Evolutionary conservation across 2,329 filamentous ascomycete genomes (phyloP).

Genomic region (Nemania sp.): DNA sequence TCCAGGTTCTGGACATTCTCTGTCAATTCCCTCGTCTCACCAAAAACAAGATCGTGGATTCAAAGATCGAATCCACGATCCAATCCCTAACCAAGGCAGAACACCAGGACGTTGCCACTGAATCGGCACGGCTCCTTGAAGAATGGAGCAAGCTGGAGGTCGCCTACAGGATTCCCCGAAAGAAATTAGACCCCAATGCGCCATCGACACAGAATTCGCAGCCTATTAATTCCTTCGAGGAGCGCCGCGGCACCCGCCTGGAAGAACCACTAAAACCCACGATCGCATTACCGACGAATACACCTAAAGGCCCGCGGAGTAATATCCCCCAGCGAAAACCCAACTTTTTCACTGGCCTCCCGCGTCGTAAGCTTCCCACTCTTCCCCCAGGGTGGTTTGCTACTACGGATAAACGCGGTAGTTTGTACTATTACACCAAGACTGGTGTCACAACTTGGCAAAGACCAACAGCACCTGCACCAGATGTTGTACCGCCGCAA

Average conservation of each 20-base stretch:
- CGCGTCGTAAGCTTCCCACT: slow-evolving; percentile 55
- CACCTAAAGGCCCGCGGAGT: slow-evolving; percentile 64
- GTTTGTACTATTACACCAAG: slow-evolving; percentile 84
- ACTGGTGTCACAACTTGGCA: slow-evolving; percentile 81
- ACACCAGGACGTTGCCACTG: slow-evolving; percentile 74
- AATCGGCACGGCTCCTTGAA: slow-evolving; percentile 72
- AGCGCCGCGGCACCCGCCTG: slow-evolving; percentile 66
- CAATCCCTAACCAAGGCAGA: slow-evolving; percentile 68
- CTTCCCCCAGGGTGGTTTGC: slow-evolving; percentile 87
- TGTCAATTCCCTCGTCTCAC: slow-evolving; percentile 88
- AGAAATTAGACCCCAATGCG: slow-evolving; percentile 77
- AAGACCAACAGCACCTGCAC: slow-evolving; percentile 71
- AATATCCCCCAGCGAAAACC: slow-evolving; percentile 59
- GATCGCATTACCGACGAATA: slow-evolving; percentile 52
- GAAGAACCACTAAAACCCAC: slow-evolving; percentile 47
- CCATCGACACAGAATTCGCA: slow-evolving; percentile 44
- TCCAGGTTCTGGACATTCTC: slow-evolving; percentile 88
- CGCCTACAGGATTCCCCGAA: slow-evolving; percentile 89
- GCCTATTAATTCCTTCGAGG: slow-evolving; percentile 62
- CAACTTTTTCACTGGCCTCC: slow-evolving; percentile 55
- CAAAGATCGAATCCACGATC: slow-evolving; percentile 87
- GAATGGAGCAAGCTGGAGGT: slow-evolving; percentile 90
- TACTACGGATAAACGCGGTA: slow-evolving; percentile 71
- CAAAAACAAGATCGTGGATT: slow-evolving; percentile 95
- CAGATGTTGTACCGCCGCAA: slow-evolving; percentile 59